Base-by-base conservation (phyloP, 345 rosid species). In the Draba incana region DNA sequence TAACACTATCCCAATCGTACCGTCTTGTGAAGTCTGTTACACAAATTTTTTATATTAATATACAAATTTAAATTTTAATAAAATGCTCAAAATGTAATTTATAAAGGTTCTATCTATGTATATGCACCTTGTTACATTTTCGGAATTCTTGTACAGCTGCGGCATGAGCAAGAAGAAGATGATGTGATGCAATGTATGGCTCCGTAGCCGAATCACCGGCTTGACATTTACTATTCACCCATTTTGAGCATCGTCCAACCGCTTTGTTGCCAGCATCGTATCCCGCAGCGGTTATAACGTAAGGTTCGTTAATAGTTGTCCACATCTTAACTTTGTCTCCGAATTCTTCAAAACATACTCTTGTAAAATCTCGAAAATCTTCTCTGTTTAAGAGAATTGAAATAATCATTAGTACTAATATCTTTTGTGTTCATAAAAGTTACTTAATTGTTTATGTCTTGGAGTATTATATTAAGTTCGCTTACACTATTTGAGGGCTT, bases 221-320 rank as follows among this genome's bases (percentile, higher is more conserved):
- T 37, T 48, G 43, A 53, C 81, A 80, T 6, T 50, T 25, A 24
- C 38, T 39, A 43, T 71, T 62, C 2, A 70, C 60, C 68, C 70
- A 63, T 14, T 37, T 35, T 0, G 82, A 79, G 41, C 80, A 75
- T 8, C 82, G 54, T 7, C 82, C 80, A 5, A 69, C 72, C 0
- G 75, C 81, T 57, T 57, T 45, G 1, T 9, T 31, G 7, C 84
- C 84, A 3, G 13, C 2, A 0, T 70, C 81, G 6, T 77, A 77
- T 0, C 79, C 81, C 30, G 63, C 24, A 6, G 50, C 23, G 39
- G 69, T 71, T 23, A 56, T 70, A 9, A 52, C 47, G 54, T 2
- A 64, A 39, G 88, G 88, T 11, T 84, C 82, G 43, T 81, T 84
- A 41, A 84, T 48, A 12, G 85, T 81, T 47, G 67, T 75, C 88